Evolutionary conservation across 768 basidiomycete species (phyloP).

Genomic region (Lactarius akahatsu): DNA sequence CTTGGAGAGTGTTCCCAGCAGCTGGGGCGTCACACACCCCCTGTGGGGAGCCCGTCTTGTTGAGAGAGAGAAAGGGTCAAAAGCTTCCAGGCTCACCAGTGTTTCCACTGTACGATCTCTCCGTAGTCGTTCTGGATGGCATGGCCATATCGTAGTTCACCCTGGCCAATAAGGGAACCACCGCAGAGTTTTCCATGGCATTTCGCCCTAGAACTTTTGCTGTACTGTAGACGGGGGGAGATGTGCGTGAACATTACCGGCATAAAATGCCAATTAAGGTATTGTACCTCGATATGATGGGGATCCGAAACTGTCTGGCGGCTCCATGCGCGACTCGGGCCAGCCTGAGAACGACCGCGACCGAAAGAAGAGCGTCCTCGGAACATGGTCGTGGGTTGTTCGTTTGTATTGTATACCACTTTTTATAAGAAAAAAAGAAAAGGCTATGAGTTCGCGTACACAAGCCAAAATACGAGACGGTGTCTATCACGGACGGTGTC

Average conservation of each 20-base stretch:
- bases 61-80: conserved; percentile 5
- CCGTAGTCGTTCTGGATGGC: conserved; percentile 47
- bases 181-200: conserved; percentile 67
- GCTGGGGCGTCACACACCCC: conserved; percentile 27
- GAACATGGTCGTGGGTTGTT: conserved; percentile 2
- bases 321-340: not conserved
- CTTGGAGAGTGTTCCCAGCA: conserved; percentile 11
- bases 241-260: conserved; percentile 4
- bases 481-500: conserved; percentile 1
- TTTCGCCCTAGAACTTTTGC: conserved; percentile 64
- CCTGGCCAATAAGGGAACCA: conserved; percentile 51
- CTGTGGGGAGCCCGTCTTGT: conserved; percentile 19
- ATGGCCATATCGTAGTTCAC: conserved; percentile 65
- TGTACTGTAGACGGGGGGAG: conserved; percentile 50
- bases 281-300: conserved; percentile 24
- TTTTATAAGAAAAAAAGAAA: not conserved
- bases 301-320: not conserved
- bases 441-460: not conserved
- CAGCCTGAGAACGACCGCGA: not conserved
- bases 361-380: not conserved
- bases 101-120: conserved; percentile 71
- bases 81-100: conserved; percentile 52
- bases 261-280: not conserved
- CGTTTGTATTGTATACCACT: not conserved
- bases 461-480: conserved; percentile 13